phyloP scores from a whole-genome alignment of 2,329 filamentous ascomycete genomes.

The Ceratocystis ficicola region DNA sequence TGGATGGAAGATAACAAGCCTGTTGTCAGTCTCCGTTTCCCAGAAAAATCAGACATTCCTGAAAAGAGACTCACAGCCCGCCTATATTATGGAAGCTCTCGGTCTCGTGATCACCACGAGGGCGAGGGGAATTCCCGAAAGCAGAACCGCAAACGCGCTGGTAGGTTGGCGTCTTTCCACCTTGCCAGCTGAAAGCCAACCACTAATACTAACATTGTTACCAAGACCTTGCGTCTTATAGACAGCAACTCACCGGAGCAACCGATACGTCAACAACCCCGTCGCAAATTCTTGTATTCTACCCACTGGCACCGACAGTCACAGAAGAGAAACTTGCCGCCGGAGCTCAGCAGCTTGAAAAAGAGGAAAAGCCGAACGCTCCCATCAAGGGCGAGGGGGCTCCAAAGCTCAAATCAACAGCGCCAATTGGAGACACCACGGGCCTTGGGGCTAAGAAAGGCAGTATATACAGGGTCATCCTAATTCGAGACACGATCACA shows the following conservation, averaged over 20 bases:
- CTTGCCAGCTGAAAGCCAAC: not conserved
- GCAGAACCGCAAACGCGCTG: not conserved
- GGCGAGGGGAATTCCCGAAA: not conserved
- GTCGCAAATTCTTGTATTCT: constrained; percentile 65
- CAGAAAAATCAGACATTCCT: constrained; percentile 31
- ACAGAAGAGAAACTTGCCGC: constrained; percentile 61
- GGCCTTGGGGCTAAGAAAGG: constrained; percentile 59
- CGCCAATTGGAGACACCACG: constrained; percentile 41
- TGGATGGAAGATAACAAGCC: constrained; percentile 36
- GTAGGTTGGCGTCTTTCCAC: not conserved
- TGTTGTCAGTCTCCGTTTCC: constrained; percentile 31
- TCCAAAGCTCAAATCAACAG: constrained; percentile 47
- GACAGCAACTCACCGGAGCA: constrained; percentile 33
- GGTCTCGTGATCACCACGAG: constrained; percentile 25
- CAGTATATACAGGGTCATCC: constrained; percentile 62
- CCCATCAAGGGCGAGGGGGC: constrained; percentile 30
- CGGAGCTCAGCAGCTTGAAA: constrained; percentile 60
- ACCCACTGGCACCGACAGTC: constrained; percentile 56
- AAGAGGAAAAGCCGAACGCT: constrained; percentile 35
- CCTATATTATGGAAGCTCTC: constrained; percentile 34
- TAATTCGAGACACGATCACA: constrained; percentile 59
- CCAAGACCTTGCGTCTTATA: not conserved
- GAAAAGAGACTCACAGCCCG: constrained; percentile 32
- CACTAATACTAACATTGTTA: not conserved
- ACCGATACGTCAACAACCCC: constrained; percentile 43